These are phyloP conservation scores for Cryptomeria japonica DNA, from an alignment of 75 land plant species.

Conservation along the genomic window DNA sequence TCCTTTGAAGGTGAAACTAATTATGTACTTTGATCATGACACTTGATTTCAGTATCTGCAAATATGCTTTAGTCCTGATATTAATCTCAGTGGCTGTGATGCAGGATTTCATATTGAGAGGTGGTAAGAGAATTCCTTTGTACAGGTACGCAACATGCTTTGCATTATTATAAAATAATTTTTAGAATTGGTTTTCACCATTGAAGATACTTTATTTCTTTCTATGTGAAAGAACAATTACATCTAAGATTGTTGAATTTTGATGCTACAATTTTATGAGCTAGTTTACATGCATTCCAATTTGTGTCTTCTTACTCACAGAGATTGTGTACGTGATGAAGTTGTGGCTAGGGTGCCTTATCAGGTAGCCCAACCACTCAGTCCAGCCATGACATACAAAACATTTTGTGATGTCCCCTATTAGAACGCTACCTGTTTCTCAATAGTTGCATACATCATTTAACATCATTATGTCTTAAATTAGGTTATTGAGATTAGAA, in stretches of 20 bases:
- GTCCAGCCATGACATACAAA: too few relatives aligned
- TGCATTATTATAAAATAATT: neutral
- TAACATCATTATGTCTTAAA: too few relatives aligned
- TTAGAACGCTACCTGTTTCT: too few relatives aligned
- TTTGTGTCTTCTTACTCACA: too few relatives aligned
- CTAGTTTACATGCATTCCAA: too few relatives aligned
- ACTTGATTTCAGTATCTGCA: neutral
- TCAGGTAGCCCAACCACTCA: too few relatives aligned
- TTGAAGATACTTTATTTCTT: neutral
- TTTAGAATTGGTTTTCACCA: neutral
- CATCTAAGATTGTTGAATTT: neutral
- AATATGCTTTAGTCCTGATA: neutral
- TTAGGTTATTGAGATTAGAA: too few relatives aligned
- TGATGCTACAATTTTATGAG: neutral
- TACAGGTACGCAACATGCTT: constrained; percentile 65
- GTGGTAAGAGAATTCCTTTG: constrained; percentile 65
- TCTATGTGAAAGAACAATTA: neutral
- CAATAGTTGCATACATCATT: too few relatives aligned
- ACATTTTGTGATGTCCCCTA: too few relatives aligned
- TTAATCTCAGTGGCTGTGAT: neutral
- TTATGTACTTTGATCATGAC: neutral
- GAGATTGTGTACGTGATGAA: too few relatives aligned
- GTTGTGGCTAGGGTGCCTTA: too few relatives aligned
- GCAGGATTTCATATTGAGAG: constrained; percentile 85
- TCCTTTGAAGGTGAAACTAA: neutral